Evolutionary conservation across 73 alveolate genomes (phyloP).

Genomic region (Paramecium biaurelia): DNA sequence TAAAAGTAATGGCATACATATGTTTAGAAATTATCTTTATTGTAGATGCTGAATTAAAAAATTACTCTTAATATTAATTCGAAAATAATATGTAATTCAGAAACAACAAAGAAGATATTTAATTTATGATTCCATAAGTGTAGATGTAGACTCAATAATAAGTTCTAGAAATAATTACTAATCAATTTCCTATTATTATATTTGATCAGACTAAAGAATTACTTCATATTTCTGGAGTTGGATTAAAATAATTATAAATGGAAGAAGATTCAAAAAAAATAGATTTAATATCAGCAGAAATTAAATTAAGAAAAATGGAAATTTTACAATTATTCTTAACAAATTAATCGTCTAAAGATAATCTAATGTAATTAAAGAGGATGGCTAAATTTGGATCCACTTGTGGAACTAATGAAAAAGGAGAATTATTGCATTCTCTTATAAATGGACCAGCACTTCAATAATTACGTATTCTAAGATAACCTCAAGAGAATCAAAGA

Average conservation of each 20-base stretch:
- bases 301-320: slow-evolving; percentile 6
- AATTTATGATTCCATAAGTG: not conserved
- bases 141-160: not conserved
- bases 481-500: not conserved
- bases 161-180: not conserved
- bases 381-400: slow-evolving; percentile 37
- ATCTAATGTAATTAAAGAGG: not conserved
- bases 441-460: slow-evolving; percentile 40
- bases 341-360: not conserved
- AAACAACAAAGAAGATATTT: not conserved
- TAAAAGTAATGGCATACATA: not conserved
- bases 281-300: not conserved
- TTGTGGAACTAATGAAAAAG: slow-evolving; percentile 45
- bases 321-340: not conserved
- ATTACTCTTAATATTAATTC: not conserved
- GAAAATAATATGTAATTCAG: slow-evolving; percentile 15
- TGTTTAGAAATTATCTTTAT: not conserved
- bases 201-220: slow-evolving; percentile 42
- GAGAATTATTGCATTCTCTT: slow-evolving; percentile 40
- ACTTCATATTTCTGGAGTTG: slow-evolving; percentile 1
- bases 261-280: not conserved
- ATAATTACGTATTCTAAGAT: not conserved
- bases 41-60: slow-evolving; percentile 4
- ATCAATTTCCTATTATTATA: slow-evolving; percentile 2
- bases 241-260: not conserved